These are phyloP conservation scores for Boletus reticuloceps DNA, from an alignment of 768 basidiomycete species.

Conservation along the genomic window DNA sequence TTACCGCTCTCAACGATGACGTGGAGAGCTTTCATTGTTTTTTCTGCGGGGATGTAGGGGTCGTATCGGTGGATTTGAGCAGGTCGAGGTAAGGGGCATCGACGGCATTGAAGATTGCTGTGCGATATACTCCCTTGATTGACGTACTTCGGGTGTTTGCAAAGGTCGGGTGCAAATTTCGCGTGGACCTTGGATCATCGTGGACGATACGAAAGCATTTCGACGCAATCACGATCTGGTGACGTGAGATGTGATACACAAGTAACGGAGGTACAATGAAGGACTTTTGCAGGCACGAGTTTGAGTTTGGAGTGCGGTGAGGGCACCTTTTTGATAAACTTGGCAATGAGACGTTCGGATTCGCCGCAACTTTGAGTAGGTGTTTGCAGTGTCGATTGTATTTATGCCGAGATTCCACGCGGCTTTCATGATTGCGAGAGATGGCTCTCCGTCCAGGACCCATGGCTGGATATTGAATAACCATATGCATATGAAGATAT, in stretches of 20 bases:
- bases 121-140: conserved; percentile 36
- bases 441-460: conserved; percentile 29
- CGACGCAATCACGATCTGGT: conserved; percentile 30
- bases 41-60: conserved; percentile 30
- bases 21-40: conserved; percentile 51
- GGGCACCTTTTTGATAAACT: no score
- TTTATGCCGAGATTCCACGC: conserved; percentile 42
- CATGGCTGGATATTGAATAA: no score
- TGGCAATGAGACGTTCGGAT: conserved; percentile 37
- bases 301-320: neutral
- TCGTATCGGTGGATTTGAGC: conserved; percentile 49
- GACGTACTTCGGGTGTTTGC: conserved; percentile 16
- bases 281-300: no score
- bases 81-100: conserved; percentile 40
- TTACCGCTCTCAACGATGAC: conserved; percentile 47
- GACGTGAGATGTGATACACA: conserved; percentile 26
- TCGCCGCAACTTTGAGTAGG: conserved; percentile 33
- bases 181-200: conserved; percentile 2
- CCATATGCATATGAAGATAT: no score
- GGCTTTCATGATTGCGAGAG: conserved; percentile 34
- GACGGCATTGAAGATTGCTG: conserved; percentile 38
- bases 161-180: neutral
- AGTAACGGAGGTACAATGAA: no score
- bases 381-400: conserved; percentile 40
- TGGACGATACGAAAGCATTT: conserved; percentile 24